phyloP scores from a whole-genome alignment of 257 asterid genomes.

The Parsonsia alboflavescens region DNA sequence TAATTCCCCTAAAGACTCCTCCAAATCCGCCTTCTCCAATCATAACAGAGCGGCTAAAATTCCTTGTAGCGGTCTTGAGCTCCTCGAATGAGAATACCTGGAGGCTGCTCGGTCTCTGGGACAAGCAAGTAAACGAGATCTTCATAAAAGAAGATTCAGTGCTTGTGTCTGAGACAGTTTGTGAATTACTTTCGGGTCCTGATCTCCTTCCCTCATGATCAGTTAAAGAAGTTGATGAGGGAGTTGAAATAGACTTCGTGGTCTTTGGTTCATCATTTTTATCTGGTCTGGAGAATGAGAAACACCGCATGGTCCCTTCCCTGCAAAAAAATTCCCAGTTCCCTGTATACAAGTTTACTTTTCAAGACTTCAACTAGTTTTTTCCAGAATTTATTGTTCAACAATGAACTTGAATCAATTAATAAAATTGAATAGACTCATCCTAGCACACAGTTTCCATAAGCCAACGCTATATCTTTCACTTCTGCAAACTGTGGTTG shows the following conservation, averaged over 20 bases:
- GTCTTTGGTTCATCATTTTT: constrained; percentile 42
- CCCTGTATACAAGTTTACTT: constrained; percentile 10
- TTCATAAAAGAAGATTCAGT: constrained; percentile 47
- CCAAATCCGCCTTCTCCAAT: constrained; percentile 94
- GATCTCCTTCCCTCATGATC: constrained; percentile 50
- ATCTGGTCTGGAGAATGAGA: constrained; percentile 34
- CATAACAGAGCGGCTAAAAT: constrained; percentile 73
- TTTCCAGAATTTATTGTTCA: background rate
- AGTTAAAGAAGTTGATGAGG: constrained; percentile 45
- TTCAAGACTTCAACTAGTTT: background rate
- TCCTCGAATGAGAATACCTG: constrained; percentile 55
- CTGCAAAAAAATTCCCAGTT: background rate
- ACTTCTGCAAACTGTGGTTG: background rate
- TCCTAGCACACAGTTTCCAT: no score
- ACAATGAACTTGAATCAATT: background rate
- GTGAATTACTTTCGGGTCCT: constrained; percentile 48
- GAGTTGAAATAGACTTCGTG: constrained; percentile 39
- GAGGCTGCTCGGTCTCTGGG: constrained; percentile 50
- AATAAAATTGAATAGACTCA: background rate
- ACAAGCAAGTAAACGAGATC: constrained; percentile 45
- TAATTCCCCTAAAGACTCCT: constrained; percentile 60
- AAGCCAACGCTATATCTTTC: background rate
- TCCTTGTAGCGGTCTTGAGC: constrained; percentile 63
- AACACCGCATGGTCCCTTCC: constrained; percentile 55
- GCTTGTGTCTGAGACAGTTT: constrained; percentile 59